Base-by-base conservation (phyloP, 176 grass and related monocot species). In the Thinopyrum elongatum region DNA sequence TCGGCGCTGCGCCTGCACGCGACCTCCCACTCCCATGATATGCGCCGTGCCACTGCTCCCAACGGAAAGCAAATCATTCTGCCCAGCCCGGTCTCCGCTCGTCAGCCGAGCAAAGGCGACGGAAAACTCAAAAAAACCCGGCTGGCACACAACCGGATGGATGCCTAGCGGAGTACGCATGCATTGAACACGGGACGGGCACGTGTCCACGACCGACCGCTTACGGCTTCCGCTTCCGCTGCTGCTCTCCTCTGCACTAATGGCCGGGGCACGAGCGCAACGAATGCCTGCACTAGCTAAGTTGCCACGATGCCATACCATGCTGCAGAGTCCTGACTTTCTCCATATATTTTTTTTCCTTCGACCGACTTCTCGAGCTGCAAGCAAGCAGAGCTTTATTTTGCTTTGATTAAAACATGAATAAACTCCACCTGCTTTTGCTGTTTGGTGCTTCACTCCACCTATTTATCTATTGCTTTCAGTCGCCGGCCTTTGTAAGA, bases 1-100 rank as follows among this genome's bases (percentile, higher is more conserved):
- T 90, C 90, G 86, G 41, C 10, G 41, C 39, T 42, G n/a, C n/a
- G n/a, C n/a, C n/a, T n/a, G 41, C 85, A 63, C 87, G 79, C 89
- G 80, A 86, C 82, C 33, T 41, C 38, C 38, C 38, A 9, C n/a
- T n/a, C 70, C 28, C 7, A 76, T 12, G 42, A 36, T 47, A 15
- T 64, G 70, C 60, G 42, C 30, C 67, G 67, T 17, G 36, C 14
- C n/a, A n/a, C n/a, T n/a, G n/a, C 29, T 10, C 22, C 55, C 60
- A 27, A 27, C 28, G 9, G 8, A 76, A 79, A 84, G 65, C 6
- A 57, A 80, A 41, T 3, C 29, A 26, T 88, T 27, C 70, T 44
- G 42, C 42, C 11, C 42, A 29, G 65, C 73, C 14, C 63, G 47
- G 39, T 74, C 70, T 41, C n/a, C 39, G 39, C 70, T 44, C 70